phyloP scores from a whole-genome alignment of 257 asterid genomes.

The Salvia splendens region DNA sequence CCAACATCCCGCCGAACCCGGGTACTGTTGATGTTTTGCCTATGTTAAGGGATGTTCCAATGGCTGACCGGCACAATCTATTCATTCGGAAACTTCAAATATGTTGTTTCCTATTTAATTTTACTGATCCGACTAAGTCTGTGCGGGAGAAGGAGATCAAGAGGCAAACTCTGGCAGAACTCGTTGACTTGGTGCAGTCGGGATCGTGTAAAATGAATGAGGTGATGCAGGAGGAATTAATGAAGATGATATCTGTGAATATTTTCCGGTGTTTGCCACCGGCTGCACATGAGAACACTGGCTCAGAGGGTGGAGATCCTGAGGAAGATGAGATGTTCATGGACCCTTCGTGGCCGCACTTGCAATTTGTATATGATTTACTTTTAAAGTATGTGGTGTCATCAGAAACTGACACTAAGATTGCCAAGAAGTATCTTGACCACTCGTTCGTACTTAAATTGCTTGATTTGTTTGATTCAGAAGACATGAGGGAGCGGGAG shows the following conservation, averaged over 20 bases:
- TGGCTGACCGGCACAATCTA: slow-evolving; percentile 66
- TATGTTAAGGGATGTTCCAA: slow-evolving; percentile 64
- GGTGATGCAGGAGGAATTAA: slow-evolving; percentile 82
- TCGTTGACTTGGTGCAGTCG: slow-evolving; percentile 73
- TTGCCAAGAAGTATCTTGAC: slow-evolving; percentile 79
- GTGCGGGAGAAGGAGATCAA: slow-evolving; percentile 83
- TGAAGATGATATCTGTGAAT: slow-evolving; percentile 72
- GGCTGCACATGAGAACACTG: slow-evolving; percentile 60
- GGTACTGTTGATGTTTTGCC: slow-evolving; percentile 77
- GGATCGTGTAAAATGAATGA: slow-evolving; percentile 78
- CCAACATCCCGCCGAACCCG: slow-evolving; percentile 50
- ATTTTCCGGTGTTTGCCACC: slow-evolving; percentile 85
- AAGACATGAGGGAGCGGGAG: slow-evolving; percentile 88
- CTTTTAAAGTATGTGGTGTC: slow-evolving; percentile 70
- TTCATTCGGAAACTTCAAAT: slow-evolving; percentile 71
- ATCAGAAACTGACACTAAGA: slow-evolving; percentile 69
- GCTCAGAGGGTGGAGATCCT: slow-evolving; percentile 59
- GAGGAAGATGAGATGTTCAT: slow-evolving; percentile 85
- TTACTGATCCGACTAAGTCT: slow-evolving; percentile 56
- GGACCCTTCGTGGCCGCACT: slow-evolving; percentile 88
- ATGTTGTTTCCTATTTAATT: slow-evolving; percentile 69
- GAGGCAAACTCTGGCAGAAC: slow-evolving; percentile 84
- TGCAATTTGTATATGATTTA: slow-evolving; percentile 78
- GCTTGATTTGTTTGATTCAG: slow-evolving; percentile 82
- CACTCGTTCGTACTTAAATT: slow-evolving; percentile 78